Percentiles rank a stretch among this genome's conserved stretches.
These are phyloP conservation scores for Pinus tabuliformis DNA, from an alignment of 75 land plant species.

Conservation along the genomic window DNA sequence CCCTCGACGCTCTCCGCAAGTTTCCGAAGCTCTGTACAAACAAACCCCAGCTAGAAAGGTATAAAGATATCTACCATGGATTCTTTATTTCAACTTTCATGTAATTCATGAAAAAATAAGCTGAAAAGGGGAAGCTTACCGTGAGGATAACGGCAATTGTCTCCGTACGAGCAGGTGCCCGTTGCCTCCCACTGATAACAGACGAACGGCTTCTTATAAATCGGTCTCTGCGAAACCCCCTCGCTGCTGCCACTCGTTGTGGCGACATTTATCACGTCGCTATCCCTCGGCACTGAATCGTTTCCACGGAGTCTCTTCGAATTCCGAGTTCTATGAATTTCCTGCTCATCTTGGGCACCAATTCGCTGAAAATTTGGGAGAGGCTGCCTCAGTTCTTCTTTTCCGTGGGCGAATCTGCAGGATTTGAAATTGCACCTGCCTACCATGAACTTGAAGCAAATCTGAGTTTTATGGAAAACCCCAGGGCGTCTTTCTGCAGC, in stretches of 20 bases:
- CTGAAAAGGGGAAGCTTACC: neutral
- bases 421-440: neutral
- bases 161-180: neutral
- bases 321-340: neutral
- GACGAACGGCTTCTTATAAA: neutral
- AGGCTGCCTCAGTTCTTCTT: neutral
- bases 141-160: neutral
- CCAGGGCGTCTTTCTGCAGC: neutral
- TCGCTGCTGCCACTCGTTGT: neutral
- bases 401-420: constrained; percentile 10
- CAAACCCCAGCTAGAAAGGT: neutral
- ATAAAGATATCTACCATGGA: neutral
- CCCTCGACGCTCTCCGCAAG: neutral
- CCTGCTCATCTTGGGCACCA: neutral
- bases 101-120: neutral
- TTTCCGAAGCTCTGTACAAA: neutral
- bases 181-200: constrained; percentile 9
- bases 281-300: too few species aligned
- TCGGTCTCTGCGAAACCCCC: neutral
- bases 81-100: neutral
- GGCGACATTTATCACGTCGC: too few species aligned
- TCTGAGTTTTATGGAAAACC: neutral
- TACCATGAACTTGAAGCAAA: constrained; percentile 1
- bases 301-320: neutral
- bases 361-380: neutral